Conservation (phyloP, 2,329 filamentous ascomycete genomes). For the Peltaster fructicola region DNA sequence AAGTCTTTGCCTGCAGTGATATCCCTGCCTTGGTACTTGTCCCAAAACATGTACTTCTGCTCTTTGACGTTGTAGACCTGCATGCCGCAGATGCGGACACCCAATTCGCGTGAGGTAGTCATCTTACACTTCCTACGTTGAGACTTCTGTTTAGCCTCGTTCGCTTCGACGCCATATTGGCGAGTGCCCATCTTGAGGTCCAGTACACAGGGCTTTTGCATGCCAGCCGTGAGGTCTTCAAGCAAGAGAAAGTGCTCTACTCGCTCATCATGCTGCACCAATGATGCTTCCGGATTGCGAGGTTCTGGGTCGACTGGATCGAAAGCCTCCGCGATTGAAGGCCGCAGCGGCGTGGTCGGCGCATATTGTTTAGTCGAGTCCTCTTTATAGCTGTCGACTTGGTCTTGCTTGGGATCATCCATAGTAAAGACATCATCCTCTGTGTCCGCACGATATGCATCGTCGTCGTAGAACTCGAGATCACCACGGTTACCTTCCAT, state of each 20-base stretch:
- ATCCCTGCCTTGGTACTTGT: conserved; percentile 91
- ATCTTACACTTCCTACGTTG: conserved; percentile 83
- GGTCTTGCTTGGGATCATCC: conserved; percentile 32
- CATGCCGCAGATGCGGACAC: conserved; percentile 85
- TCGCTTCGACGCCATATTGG: conserved; percentile 86
- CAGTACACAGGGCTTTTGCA: conserved; percentile 92
- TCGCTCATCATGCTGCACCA: conserved; percentile 36
- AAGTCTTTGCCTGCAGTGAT: conserved; percentile 80
- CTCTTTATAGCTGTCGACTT: conserved; percentile 1
- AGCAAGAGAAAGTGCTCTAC: conserved; percentile 86
- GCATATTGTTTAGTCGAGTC: too few species aligned
- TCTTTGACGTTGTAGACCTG: conserved; percentile 85
- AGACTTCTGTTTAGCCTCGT: conserved; percentile 78
- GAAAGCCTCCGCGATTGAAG: too few species aligned
- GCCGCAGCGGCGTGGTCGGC: neutral
- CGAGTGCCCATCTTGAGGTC: conserved; percentile 98
- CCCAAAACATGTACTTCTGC: conserved; percentile 80
- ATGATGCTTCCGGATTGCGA: conserved; percentile 28
- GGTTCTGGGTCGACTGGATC: conserved; percentile 9
- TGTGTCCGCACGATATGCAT: conserved; percentile 65
- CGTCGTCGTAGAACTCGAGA: conserved; percentile 80
- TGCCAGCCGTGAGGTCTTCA: conserved; percentile 88
- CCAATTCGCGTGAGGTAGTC: conserved; percentile 80
- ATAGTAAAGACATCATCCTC: conserved; percentile 54
- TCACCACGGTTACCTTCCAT: conserved; percentile 51